Base-by-base conservation (phyloP, 176 grass and related monocot genomes). In the Elymus sibiricus region DNA sequence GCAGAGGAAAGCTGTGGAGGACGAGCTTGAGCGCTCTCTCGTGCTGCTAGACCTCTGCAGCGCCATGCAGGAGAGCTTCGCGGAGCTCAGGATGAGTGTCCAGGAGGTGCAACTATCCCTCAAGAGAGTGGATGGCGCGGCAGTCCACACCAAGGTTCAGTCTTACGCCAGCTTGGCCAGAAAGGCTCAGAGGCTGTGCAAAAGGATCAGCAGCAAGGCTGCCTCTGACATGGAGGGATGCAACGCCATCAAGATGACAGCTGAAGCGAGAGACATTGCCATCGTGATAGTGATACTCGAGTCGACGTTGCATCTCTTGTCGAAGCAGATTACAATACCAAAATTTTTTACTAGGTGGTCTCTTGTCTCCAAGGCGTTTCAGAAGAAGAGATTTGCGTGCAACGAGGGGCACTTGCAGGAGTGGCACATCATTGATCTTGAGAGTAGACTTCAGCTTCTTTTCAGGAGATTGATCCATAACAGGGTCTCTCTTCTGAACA, bases 401-500 rank as follows among this genome's bases (percentile, higher is more conserved):
- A 3, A 72, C 8, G 78, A 77, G 32, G 77, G 84, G 76, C 83
- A 91, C 55, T 32, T 89, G 49, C 81, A 89, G 21, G 69, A 37
- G 77, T 49, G 87, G 19, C 87, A 87, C 70, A 84, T 90, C 38
- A 55, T 25, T 65, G 86, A 78, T 64, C 86, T 90, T 19, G 74
- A 88, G 62, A 84, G 32, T 16, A 62, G 38, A 89, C 58, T 94
- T 4, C 70, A 86, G 37, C 64, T 14, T 82, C 39, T 86, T 49
- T 91, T 94, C 69, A 76, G 83, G 79, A 83, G 64, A 64, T 27
- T 87, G 43, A 90, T 93, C 85, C 84, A 93, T 72, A 85, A 19
- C 61, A 90, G 91, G 84, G 87, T 89, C 21, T 87, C 91, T 84
- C 87, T 92, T 31, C 87, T 89, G 62, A 92, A 90, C 58, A 82